A percentile compares a stretch with the other conserved stretches of the same genome.
Evolutionary conservation across 345 rosid genomes (phyloP).

Genomic region (Lagerstroemia speciosa): DNA sequence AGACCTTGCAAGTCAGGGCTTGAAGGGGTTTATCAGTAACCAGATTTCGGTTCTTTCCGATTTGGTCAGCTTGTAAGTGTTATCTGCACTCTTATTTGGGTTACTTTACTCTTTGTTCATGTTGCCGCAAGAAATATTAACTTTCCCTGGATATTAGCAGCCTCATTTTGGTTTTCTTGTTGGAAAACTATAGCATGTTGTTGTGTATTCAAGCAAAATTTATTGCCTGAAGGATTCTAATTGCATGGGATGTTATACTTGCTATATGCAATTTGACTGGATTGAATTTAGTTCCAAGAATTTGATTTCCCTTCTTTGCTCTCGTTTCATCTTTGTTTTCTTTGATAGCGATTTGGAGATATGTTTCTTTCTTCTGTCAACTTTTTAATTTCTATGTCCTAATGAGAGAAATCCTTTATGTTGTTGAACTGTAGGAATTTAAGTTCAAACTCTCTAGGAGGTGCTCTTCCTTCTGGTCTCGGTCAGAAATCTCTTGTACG

Average conservation of each 20-base stretch:
- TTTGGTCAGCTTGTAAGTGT: slow-evolving; percentile 85
- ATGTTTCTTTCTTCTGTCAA: background rate
- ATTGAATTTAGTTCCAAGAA: background rate
- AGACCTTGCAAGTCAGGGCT: slow-evolving; percentile 92
- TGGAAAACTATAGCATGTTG: background rate
- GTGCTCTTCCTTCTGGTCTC: slow-evolving; percentile 64
- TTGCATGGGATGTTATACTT: background rate
- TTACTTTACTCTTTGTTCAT: background rate
- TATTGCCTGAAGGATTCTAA: background rate
- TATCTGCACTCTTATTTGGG: background rate
- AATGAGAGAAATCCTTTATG: slow-evolving; percentile 8
- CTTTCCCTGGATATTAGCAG: background rate
- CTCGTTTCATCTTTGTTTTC: background rate
- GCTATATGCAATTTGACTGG: background rate
- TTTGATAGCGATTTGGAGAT: background rate
- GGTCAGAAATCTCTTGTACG: slow-evolving; percentile 68
- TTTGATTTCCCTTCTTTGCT: background rate
- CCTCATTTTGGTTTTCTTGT: background rate
- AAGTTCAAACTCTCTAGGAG: slow-evolving; percentile 68
- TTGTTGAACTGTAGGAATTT: slow-evolving; percentile 49
- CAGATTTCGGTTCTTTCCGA: slow-evolving; percentile 65
- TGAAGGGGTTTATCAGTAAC: slow-evolving; percentile 82
- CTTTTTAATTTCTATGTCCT: background rate
- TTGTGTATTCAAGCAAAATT: background rate
- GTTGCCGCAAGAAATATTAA: background rate